Conservation (phyloP, 2,329 filamentous ascomycete genomes). For the Pleurostoma richardsiae region DNA sequence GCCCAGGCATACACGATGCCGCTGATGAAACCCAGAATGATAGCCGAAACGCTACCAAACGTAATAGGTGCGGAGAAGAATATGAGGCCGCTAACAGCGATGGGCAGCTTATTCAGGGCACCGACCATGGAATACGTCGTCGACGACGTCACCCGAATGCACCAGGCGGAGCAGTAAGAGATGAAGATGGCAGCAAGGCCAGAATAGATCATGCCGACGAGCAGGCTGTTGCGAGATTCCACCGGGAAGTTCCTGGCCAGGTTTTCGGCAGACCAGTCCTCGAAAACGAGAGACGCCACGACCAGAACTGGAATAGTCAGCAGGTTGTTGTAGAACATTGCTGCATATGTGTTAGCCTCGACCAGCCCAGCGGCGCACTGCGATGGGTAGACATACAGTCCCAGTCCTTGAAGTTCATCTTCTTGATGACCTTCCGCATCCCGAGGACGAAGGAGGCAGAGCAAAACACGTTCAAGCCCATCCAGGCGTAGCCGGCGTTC, state of each 20-base stretch:
- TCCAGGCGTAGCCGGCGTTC: constrained; percentile 95
- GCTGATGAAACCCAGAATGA: constrained; percentile 84
- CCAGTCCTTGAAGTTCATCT: constrained; percentile 99
- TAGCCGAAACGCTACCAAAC: constrained; percentile 85
- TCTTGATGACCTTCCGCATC: constrained; percentile 98
- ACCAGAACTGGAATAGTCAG: constrained; percentile 91
- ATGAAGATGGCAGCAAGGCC: constrained; percentile 94
- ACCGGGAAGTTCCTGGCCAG: constrained; percentile 81
- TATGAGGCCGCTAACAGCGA: constrained; percentile 84
- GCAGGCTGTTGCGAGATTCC: constrained; percentile 72
- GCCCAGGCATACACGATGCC: constrained; percentile 87
- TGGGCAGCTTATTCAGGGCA: constrained; percentile 94
- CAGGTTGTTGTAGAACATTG: constrained; percentile 99
- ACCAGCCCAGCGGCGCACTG: constrained; percentile 5
- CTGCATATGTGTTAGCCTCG: constrained; percentile 41
- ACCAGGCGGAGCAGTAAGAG: constrained; percentile 99
- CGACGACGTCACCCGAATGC: constrained; percentile 92
- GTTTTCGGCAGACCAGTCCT: constrained; percentile 90
- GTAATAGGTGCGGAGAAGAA: constrained; percentile 96
- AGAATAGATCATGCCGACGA: constrained; percentile 89
- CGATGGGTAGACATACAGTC: constrained; percentile 67
- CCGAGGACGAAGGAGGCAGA: constrained; percentile 83
- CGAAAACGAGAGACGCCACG: constrained; percentile 71
- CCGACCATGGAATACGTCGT: constrained; percentile 99
- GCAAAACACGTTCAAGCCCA: constrained; percentile 95